These are phyloP conservation scores for Maudiozyma turicensis DNA, from an alignment of 805 yeast species.

Conservation along the genomic window DNA sequence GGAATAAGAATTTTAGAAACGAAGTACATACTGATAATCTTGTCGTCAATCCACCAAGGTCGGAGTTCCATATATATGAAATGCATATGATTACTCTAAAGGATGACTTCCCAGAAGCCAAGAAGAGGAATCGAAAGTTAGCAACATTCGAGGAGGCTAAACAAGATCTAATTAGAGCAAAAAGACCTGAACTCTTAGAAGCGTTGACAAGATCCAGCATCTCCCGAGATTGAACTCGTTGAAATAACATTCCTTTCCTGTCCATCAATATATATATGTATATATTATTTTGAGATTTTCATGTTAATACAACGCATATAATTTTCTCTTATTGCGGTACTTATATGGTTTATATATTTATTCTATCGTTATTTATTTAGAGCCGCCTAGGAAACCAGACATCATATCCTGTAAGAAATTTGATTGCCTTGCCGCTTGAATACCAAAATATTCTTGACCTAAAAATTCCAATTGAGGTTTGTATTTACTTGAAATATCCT, in stretches of 20 bases:
- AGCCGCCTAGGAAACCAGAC: slow-evolving; percentile 48
- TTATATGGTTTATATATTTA: neutral
- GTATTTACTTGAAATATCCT: slow-evolving; percentile 18
- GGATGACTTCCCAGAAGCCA: slow-evolving; percentile 67
- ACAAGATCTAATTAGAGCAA: slow-evolving; percentile 44
- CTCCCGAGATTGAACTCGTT: neutral
- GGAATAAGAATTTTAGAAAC: slow-evolving; percentile 26
- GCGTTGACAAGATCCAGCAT: slow-evolving; percentile 49
- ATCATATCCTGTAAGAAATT: slow-evolving; percentile 65
- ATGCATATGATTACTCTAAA: slow-evolving; percentile 49
- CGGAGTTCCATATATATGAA: slow-evolving; percentile 87
- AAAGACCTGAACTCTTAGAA: slow-evolving; percentile 56
- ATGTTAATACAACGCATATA: no score
- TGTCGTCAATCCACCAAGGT: slow-evolving; percentile 46
- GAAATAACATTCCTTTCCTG: no score
- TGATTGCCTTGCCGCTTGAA: slow-evolving; percentile 41
- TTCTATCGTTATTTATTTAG: neutral
- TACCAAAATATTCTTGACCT: slow-evolving; percentile 55
- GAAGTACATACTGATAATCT: slow-evolving; percentile 16
- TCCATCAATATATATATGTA: no score
- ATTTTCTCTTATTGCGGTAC: neutral
- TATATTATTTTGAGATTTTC: no score
- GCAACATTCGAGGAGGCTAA: slow-evolving; percentile 59
- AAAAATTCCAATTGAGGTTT: slow-evolving; percentile 41
- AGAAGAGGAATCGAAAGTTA: slow-evolving; percentile 62